phyloP scores from a whole-genome alignment of 345 rosid genomes.

The Melaleuca alternifolia region DNA sequence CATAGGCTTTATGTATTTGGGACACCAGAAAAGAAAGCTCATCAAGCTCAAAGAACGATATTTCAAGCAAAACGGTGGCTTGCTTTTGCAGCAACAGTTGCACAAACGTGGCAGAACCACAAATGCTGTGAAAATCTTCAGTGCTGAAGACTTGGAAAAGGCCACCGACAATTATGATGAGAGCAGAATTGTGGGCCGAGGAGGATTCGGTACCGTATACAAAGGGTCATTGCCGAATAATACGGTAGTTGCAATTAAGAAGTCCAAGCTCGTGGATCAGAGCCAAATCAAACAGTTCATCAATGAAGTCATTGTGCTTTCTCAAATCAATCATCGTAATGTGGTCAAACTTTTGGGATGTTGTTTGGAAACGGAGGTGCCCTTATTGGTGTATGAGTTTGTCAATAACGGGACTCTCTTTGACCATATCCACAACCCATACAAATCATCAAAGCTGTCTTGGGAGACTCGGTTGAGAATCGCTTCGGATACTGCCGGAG shows the following conservation, averaged over 20 bases:
- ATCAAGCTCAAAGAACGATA: constrained; percentile 1
- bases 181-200: constrained; percentile 22
- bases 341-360: constrained; percentile 41
- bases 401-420: constrained; percentile 27
- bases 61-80: constrained; percentile 19
- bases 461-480: constrained; percentile 28
- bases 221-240: constrained; percentile 24
- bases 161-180: constrained; percentile 28
- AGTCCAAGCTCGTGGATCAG: constrained; percentile 19
- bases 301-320: constrained; percentile 32
- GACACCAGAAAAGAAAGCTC: not conserved
- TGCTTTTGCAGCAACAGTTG: constrained; percentile 20
- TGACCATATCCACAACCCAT: constrained; percentile 17
- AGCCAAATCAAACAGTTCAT: constrained; percentile 36
- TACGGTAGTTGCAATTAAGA: constrained; percentile 30
- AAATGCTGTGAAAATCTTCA: constrained; percentile 12
- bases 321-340: constrained; percentile 35
- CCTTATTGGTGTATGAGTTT: constrained; percentile 30
- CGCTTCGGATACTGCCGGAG: constrained; percentile 22
- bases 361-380: constrained; percentile 36
- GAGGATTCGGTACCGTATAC: constrained; percentile 37
- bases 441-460: constrained; percentile 1
- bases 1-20: not conserved
- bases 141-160: constrained; percentile 15
- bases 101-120: not conserved